Conservation (phyloP, 805 yeast genomes). For the Schwanniomyces polymorphus region DNA sequence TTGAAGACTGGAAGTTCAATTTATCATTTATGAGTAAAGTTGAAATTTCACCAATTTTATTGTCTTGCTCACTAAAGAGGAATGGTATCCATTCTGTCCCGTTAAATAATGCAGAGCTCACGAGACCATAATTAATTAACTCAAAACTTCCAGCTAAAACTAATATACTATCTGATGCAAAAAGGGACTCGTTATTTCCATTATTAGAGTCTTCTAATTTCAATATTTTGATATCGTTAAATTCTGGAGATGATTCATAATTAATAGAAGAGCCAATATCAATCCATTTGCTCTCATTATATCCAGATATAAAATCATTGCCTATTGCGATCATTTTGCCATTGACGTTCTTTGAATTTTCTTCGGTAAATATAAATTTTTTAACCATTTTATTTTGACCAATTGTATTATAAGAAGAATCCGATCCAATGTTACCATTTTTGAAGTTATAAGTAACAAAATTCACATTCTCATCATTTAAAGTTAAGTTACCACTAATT, state of each 20-base stretch:
- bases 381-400: constrained; percentile 23
- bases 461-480: constrained; percentile 32
- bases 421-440: constrained; percentile 24
- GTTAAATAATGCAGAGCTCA: constrained; percentile 63
- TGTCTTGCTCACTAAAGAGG: constrained; percentile 27
- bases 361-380: constrained; percentile 49
- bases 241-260: constrained; percentile 27
- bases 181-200: constrained; percentile 33
- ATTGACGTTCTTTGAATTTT: constrained; percentile 28
- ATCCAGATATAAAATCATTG: constrained; percentile 34
- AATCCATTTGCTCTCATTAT: constrained; percentile 51
- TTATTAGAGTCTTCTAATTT: constrained; percentile 29
- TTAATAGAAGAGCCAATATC: constrained; percentile 35
- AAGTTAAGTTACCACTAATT: constrained; percentile 53
- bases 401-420: constrained; percentile 17
- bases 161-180: constrained; percentile 46
- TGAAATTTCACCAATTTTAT: constrained; percentile 27
- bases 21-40: constrained; percentile 34
- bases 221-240: constrained; percentile 48
- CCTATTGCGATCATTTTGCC: constrained; percentile 42
- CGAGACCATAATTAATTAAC: constrained; percentile 52
- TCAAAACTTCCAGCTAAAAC: constrained; percentile 59
- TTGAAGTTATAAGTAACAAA: constrained; percentile 58
- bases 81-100: constrained; percentile 71
- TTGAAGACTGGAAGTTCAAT: constrained; percentile 34